Percentiles rank a stretch among this genome's conserved stretches.
These are phyloP conservation scores for Colletotrichum euphorbiae DNA, from an alignment of 2,329 filamentous ascomycete genomes.

Conservation along the genomic window DNA sequence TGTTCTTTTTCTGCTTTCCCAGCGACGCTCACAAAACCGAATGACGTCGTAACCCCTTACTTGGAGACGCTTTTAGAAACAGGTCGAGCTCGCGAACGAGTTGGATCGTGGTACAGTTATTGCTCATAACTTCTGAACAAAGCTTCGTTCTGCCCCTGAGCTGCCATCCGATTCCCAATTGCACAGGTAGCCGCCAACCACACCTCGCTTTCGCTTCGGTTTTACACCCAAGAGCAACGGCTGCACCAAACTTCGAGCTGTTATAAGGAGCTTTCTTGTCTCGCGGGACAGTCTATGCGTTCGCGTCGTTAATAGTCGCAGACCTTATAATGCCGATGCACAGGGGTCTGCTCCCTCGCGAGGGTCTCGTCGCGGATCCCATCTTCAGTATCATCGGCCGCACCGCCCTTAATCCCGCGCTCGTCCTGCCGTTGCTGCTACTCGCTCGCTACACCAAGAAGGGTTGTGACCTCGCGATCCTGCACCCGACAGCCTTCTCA, in stretches of 20 bases:
- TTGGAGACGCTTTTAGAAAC: neutral
- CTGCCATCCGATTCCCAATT: slow-evolving; percentile 16
- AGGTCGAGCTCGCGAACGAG: neutral
- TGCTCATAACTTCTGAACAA: neutral
- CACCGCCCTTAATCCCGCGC: slow-evolving; percentile 72
- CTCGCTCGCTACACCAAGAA: slow-evolving; percentile 72
- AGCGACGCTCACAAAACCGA: neutral
- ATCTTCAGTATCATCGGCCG: slow-evolving; percentile 66
- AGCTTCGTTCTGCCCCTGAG: slow-evolving; percentile 9
- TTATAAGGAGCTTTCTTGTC: neutral
- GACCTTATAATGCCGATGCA: slow-evolving; percentile 50
- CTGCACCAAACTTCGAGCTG: neutral
- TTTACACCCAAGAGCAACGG: neutral
- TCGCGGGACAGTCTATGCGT: neutral
- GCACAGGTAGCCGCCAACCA: neutral
- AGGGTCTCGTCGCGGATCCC: slow-evolving; percentile 71
- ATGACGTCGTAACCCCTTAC: neutral
- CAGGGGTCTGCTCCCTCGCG: slow-evolving; percentile 64
- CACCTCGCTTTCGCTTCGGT: neutral
- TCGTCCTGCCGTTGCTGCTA: slow-evolving; percentile 73
- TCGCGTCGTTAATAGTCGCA: neutral
- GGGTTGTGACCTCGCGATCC: slow-evolving; percentile 65
- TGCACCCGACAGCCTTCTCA: slow-evolving; percentile 63
- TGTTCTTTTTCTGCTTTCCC: neutral
- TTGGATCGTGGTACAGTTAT: neutral